These are phyloP conservation scores for Euphorbia schlechtendalii DNA, from an alignment of 441 rosid species.

Conservation along the genomic window DNA sequence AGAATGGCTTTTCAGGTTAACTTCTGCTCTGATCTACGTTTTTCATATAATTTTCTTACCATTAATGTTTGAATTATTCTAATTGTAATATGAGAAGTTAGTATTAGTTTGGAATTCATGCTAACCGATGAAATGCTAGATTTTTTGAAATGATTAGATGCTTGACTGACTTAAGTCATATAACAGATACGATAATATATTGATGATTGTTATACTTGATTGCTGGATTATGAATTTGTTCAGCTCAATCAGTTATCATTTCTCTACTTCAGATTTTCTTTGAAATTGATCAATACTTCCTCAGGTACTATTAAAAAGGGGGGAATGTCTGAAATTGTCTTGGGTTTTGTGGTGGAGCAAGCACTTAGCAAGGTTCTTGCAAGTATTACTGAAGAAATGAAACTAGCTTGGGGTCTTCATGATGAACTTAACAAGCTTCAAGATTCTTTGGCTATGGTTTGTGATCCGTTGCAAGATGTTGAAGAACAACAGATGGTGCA, in stretches of 20 bases:
- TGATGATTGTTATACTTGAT: not conserved
- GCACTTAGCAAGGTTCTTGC: not conserved
- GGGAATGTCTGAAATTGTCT: not conserved
- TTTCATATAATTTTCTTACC: too few species aligned
- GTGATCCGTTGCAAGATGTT: conserved; percentile 22
- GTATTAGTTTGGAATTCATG: not conserved
- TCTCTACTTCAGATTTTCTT: not conserved
- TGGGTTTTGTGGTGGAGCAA: conserved; percentile 3
- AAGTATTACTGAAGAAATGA: too few species aligned
- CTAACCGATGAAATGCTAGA: too few species aligned
- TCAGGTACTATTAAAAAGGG: not conserved
- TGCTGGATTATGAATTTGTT: not conserved
- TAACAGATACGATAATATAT: not conserved
- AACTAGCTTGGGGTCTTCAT: too few species aligned
- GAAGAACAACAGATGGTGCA: conserved; percentile 6
- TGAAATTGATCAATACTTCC: not conserved
- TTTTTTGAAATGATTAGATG: too few species aligned
- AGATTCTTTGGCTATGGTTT: conserved; percentile 2
- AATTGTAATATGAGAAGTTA: not conserved
- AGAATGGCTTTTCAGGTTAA: too few species aligned
- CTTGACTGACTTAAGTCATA: too few species aligned
- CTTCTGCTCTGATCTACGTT: not conserved
- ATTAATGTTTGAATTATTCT: too few species aligned
- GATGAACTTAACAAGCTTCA: conserved; percentile 1
- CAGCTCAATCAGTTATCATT: not conserved